These are phyloP conservation scores for Saturnispora serradocipensis DNA, from an alignment of 805 yeast species.

Conservation along the genomic window DNA sequence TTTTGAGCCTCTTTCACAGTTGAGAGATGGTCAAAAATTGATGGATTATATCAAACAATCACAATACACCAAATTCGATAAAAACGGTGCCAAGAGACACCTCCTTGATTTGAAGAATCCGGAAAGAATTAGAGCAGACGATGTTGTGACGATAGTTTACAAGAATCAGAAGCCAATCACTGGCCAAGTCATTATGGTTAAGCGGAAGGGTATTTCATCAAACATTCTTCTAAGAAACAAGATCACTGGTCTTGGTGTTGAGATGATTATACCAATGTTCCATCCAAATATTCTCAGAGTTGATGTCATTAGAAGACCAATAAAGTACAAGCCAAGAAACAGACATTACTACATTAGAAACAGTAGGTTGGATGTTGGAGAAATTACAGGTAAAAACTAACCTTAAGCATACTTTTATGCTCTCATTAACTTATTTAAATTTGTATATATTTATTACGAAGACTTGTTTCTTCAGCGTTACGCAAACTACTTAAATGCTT, in stretches of 20 bases:
- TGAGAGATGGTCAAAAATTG: constrained; percentile 37
- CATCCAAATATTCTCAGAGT: constrained; percentile 70
- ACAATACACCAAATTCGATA: constrained; percentile 55
- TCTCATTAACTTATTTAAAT: neutral
- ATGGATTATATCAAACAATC: constrained; percentile 40
- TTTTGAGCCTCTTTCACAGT: constrained; percentile 41
- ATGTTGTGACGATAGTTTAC: constrained; percentile 67
- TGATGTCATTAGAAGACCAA: constrained; percentile 70
- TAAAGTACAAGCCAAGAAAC: constrained; percentile 63
- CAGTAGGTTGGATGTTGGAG: constrained; percentile 66
- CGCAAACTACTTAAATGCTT: neutral
- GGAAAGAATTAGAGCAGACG: constrained; percentile 65
- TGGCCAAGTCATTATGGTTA: constrained; percentile 74
- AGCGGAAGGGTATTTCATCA: constrained; percentile 62
- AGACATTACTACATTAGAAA: constrained; percentile 88
- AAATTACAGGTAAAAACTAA: constrained; percentile 29
- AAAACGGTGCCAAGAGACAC: constrained; percentile 55
- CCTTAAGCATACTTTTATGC: neutral
- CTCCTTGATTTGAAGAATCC: constrained; percentile 39
- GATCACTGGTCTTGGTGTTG: constrained; percentile 76
- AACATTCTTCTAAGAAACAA: constrained; percentile 78
- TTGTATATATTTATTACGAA: constrained; percentile 1
- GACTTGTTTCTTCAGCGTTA: neutral
- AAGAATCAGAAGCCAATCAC: constrained; percentile 55
- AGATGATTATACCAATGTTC: constrained; percentile 68